Conservation (phyloP, 352 stramenopile genomes). For the Globisporangium nodosum region DNA sequence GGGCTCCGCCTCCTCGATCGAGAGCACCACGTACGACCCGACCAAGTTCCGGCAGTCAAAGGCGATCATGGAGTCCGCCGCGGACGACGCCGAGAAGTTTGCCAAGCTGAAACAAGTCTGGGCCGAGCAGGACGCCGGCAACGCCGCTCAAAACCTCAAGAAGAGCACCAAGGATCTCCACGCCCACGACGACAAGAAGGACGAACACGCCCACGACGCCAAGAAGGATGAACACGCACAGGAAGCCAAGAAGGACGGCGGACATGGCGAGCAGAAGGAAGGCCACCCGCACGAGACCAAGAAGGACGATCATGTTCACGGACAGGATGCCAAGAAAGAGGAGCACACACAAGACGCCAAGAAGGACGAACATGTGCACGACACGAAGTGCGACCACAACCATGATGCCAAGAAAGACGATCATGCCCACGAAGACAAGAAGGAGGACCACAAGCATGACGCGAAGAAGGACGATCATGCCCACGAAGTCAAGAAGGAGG, state of each 20-base stretch:
- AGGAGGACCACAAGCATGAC: background rate
- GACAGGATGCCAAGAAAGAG: background rate
- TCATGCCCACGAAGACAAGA: background rate
- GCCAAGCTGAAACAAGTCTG: constrained; percentile 65
- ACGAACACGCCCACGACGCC: background rate
- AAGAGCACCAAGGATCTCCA: constrained; percentile 35
- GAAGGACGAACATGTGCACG: background rate
- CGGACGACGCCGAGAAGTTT: constrained; percentile 66
- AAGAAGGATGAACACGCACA: constrained; percentile 3
- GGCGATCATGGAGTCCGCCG: constrained; percentile 50
- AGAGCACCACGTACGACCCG: constrained; percentile 51
- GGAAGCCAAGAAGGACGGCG: background rate
- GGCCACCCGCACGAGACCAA: constrained; percentile 8
- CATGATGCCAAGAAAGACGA: background rate
- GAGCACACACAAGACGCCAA: background rate
- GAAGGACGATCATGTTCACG: background rate
- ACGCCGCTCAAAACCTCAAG: constrained; percentile 16
- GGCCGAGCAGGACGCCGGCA: constrained; percentile 18
- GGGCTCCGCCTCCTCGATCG: constrained; percentile 47
- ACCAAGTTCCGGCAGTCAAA: constrained; percentile 69
- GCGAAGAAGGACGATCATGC: background rate
- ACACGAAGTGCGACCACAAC: background rate
- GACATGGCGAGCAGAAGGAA: background rate
- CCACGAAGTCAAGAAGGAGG: background rate
- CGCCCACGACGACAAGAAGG: constrained; percentile 5